Conservation (phyloP, 2,329 filamentous ascomycete species). For the Colletotrichum lentis region DNA sequence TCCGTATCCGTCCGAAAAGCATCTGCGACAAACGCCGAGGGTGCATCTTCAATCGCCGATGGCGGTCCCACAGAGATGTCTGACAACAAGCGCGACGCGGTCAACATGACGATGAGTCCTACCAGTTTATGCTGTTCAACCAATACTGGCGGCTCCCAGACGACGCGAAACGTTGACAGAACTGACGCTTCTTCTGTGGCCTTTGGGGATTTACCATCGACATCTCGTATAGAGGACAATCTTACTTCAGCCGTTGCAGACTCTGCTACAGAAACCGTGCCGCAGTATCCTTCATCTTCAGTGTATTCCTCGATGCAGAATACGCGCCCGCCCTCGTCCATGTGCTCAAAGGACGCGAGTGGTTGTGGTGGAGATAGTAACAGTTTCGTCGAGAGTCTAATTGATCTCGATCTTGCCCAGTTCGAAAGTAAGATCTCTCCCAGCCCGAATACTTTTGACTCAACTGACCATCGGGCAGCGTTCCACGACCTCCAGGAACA, state of each 20-base stretch:
- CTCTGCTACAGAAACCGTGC: not conserved
- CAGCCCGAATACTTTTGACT: not conserved
- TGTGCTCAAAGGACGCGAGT: slow-evolving; percentile 4
- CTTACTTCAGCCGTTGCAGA: not conserved
- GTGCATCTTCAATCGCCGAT: not conserved
- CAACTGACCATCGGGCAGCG: slow-evolving; percentile 2
- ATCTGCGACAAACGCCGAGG: not conserved
- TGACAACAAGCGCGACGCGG: not conserved
- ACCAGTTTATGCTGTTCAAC: not conserved
- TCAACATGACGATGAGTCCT: not conserved
- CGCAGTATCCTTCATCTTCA: slow-evolving; percentile 29
- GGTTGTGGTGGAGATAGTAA: not conserved
- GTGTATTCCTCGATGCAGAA: slow-evolving; percentile 31
- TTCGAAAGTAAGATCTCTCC: slow-evolving; percentile 45
- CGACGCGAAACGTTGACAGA: not conserved
- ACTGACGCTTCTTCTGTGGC: not conserved
- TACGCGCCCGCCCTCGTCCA: slow-evolving; percentile 15
- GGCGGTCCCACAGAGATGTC: not conserved
- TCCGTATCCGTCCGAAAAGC: not conserved
- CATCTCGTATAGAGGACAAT: not conserved
- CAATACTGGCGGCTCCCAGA: not conserved
- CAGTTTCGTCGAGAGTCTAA: slow-evolving; percentile 43
- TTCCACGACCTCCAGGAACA: slow-evolving; percentile 4
- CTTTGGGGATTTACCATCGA: not conserved
- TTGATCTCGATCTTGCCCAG: slow-evolving; percentile 49